These are phyloP conservation scores for Staphylotrichum tortipilum DNA, from an alignment of 495 filamentous ascomycete species.

Conservation along the genomic window DNA sequence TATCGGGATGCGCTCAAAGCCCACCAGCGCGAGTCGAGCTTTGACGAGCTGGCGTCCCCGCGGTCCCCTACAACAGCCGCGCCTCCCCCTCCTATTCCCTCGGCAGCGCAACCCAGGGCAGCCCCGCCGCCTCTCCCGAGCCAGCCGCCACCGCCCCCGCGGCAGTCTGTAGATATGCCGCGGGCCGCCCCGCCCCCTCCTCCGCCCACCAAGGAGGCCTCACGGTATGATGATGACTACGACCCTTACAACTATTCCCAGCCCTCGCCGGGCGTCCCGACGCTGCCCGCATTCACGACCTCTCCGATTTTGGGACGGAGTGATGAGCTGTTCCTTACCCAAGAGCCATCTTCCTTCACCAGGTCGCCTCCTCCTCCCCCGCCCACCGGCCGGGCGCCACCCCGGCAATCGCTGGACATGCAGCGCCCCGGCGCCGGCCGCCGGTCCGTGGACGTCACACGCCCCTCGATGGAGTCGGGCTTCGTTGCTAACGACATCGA, in stretches of 20 bases:
- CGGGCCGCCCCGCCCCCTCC: slow-evolving; percentile 59
- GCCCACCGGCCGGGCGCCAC: slow-evolving; percentile 33
- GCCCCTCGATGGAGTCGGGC: slow-evolving; percentile 59
- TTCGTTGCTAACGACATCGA: slow-evolving; percentile 85
- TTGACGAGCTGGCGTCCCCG: slow-evolving; percentile 44
- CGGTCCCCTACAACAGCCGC: slow-evolving; percentile 40
- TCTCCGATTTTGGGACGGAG: slow-evolving; percentile 32
- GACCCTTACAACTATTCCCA: slow-evolving; percentile 63
- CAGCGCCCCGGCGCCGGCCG: slow-evolving; percentile 45
- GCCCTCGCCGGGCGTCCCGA: slow-evolving; percentile 25
- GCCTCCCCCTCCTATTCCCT: slow-evolving; percentile 39
- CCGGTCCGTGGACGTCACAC: slow-evolving; percentile 60
- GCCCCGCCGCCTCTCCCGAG: slow-evolving; percentile 53
- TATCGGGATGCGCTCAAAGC: slow-evolving; percentile 87
- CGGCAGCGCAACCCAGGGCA: slow-evolving; percentile 36
- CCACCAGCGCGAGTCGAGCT: slow-evolving; percentile 68
- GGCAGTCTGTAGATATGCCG: slow-evolving; percentile 58
- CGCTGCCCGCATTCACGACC: slow-evolving; percentile 39
- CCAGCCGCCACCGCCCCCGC: slow-evolving; percentile 40
- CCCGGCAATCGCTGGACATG: slow-evolving; percentile 63
- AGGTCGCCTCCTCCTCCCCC: slow-evolving; percentile 41
- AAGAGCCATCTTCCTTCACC: slow-evolving; percentile 23
- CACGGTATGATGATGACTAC: slow-evolving; percentile 54
- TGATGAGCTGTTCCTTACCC: slow-evolving; percentile 21
- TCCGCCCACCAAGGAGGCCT: slow-evolving; percentile 40